Conservation (phyloP, 768 basidiomycete genomes). For the Russula compacta region DNA sequence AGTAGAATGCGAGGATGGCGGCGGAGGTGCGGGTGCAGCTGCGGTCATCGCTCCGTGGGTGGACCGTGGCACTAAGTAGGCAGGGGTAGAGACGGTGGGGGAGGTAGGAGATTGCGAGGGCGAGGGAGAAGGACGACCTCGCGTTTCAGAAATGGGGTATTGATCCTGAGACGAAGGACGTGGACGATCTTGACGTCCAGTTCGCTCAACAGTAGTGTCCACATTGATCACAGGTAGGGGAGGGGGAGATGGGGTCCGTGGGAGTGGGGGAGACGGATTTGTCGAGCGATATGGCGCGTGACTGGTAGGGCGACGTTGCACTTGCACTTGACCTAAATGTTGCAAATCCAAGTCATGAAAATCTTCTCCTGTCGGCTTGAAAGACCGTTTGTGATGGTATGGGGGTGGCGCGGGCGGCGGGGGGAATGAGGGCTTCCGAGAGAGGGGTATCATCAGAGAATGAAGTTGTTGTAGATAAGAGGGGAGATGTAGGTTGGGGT, state of each 20-base stretch:
- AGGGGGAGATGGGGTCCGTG: not conserved
- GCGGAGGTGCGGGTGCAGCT: not conserved
- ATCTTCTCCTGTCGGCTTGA: not conserved
- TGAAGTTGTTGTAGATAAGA: not conserved
- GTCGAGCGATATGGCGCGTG: not conserved
- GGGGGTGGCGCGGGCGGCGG: constrained; percentile 2
- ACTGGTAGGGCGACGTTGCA: not conserved
- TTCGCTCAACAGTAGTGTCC: not conserved
- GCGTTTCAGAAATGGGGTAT: not conserved
- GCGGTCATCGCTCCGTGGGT: not conserved
- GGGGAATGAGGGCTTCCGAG: not conserved
- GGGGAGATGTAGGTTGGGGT: not conserved
- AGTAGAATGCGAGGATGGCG: not conserved
- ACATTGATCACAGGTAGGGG: not conserved
- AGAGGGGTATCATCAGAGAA: not conserved
- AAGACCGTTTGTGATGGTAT: not conserved
- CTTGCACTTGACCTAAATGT: not conserved
- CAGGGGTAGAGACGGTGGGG: not conserved
- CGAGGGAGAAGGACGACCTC: not conserved
- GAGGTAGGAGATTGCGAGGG: not conserved
- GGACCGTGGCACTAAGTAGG: not conserved
- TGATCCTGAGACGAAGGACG: not conserved
- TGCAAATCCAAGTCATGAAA: not conserved
- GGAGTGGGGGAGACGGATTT: not conserved
- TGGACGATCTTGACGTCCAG: not conserved